phyloP scores from a whole-genome alignment of 345 rosid species.

The Brassica rapa region DNA sequence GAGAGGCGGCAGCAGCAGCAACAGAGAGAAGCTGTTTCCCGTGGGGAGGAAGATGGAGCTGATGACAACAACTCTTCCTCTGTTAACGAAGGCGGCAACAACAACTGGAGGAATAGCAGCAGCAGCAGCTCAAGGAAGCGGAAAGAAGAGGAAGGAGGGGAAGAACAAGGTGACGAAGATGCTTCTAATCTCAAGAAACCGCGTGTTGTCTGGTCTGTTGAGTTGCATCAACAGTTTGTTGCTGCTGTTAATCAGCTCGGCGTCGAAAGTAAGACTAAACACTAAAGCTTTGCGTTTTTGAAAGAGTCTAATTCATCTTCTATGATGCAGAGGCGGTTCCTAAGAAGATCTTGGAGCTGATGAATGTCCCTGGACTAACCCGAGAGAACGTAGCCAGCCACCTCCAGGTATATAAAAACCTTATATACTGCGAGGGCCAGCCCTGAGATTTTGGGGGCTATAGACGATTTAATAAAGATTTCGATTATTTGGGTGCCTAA shows the following conservation, averaged over 20 bases:
- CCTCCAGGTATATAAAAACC: background rate
- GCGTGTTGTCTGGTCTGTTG: constrained; percentile 3
- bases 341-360: background rate
- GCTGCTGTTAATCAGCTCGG: background rate
- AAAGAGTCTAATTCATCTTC: background rate
- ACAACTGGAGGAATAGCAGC: constrained; percentile 42
- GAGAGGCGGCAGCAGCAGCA: constrained; percentile 49
- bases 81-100: constrained; percentile 49
- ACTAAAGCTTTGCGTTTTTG: background rate
- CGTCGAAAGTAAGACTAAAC: background rate
- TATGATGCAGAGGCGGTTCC: background rate
- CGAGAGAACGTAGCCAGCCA: background rate
- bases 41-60: constrained; percentile 22
- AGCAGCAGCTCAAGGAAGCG: constrained; percentile 35
- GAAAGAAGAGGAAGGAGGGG: constrained; percentile 56
- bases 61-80: constrained; percentile 61
- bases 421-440: no score
- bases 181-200: background rate
- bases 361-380: background rate
- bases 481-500: no score
- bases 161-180: constrained; percentile 61
- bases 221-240: background rate
- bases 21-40: constrained; percentile 39
- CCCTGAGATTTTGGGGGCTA: no score
- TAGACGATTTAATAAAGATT: no score